Conservation (phyloP, 441 rosid genomes). For the Adansonia grandidieri region DNA sequence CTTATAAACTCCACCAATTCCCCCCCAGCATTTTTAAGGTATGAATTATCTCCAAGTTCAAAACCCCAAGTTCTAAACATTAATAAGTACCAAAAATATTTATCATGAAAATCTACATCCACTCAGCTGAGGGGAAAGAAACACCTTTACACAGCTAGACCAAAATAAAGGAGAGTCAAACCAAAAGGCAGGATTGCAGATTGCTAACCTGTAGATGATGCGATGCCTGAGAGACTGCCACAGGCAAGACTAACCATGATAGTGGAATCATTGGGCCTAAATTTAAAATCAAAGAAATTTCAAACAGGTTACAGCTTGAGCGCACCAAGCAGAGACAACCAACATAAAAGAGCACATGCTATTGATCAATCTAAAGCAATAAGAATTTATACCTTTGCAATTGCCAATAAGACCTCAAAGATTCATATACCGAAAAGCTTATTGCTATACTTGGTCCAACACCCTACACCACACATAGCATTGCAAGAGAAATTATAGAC, state of each 20-base stretch:
- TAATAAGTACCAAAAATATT: neutral
- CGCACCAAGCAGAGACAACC: neutral
- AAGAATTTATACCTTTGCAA: slow-evolving; percentile 58
- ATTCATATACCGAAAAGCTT: slow-evolving; percentile 81
- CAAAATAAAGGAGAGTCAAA: neutral
- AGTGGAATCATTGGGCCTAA: slow-evolving; percentile 76
- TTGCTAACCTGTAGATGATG: slow-evolving; percentile 80
- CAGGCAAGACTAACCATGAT: slow-evolving; percentile 69
- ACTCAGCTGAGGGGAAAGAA: neutral
- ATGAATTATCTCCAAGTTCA: neutral
- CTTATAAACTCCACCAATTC: neutral
- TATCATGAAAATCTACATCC: neutral
- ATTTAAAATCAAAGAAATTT: slow-evolving; percentile 28
- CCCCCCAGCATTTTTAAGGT: neutral
- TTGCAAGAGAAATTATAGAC: slow-evolving; percentile 22
- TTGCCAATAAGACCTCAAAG: slow-evolving; percentile 66
- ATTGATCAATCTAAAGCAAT: slow-evolving; percentile 14
- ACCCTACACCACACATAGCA: slow-evolving; percentile 54
- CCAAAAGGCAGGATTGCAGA: neutral
- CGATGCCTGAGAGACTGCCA: slow-evolving; percentile 90
- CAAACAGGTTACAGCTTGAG: slow-evolving; percentile 15
- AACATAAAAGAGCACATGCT: slow-evolving; percentile 20
- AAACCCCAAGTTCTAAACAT: neutral
- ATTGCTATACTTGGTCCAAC: slow-evolving; percentile 93
- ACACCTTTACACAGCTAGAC: neutral